These are phyloP conservation scores for Podila verticillata DNA, from an alignment of 192 early-diverging fungal species.

Conservation along the genomic window DNA sequence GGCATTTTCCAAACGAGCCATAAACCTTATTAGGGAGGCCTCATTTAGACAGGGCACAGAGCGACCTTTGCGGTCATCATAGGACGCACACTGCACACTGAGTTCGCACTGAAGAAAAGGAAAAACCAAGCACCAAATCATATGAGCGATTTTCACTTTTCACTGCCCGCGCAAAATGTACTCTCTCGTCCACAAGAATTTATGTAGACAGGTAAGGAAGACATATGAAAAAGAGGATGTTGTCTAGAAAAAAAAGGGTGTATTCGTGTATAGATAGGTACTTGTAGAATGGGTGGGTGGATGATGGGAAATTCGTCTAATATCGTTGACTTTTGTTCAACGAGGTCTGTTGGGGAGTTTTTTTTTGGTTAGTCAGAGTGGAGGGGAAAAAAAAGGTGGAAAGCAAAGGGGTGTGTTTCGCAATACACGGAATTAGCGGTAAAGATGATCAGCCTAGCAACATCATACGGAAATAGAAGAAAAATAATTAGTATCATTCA, in stretches of 20 bases:
- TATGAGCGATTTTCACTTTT: too few species aligned
- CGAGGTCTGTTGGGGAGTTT: neutral
- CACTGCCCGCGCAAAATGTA: too few species aligned
- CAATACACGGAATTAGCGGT: conserved; percentile 57
- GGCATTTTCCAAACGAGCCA: too few species aligned
- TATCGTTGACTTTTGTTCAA: neutral
- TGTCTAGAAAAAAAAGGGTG: neutral
- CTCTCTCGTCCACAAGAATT: too few species aligned
- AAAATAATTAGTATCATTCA: neutral
- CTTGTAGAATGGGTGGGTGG: neutral
- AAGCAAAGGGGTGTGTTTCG: neutral
- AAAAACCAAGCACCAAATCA: too few species aligned
- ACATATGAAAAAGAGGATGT: neutral
- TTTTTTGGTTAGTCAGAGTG: neutral
- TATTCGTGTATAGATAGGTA: conserved; percentile 2
- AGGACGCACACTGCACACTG: too few species aligned
- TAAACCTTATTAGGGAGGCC: too few species aligned
- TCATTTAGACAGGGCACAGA: too few species aligned
- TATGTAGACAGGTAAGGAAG: too few species aligned
- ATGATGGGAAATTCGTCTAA: neutral
- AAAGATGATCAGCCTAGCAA: conserved; percentile 59
- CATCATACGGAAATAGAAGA: neutral
- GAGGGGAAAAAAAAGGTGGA: neutral
- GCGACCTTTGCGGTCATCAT: too few species aligned
- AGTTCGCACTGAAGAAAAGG: too few species aligned